Evolutionary conservation across 139 green algal species (phyloP).

Genomic region (Asterochloris erici): DNA sequence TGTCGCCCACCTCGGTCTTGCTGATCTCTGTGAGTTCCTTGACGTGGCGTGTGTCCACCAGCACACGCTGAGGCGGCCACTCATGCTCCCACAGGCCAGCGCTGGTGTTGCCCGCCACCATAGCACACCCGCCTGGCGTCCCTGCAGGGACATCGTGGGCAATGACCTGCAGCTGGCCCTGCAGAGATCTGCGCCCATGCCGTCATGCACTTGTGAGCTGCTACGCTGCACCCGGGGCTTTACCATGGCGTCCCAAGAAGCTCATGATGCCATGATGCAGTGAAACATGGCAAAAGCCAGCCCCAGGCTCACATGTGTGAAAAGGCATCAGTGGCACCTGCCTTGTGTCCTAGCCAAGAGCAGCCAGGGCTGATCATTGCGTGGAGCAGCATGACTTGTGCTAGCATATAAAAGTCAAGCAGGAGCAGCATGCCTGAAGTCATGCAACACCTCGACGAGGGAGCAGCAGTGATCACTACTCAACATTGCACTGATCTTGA

Average conservation of each 20-base stretch:
- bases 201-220: not conserved
- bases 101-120: slow-evolving; percentile 56
- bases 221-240: not conserved
- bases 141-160: not conserved
- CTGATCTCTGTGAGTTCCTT: slow-evolving; percentile 2
- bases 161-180: slow-evolving; percentile 28
- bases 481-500: too few relatives aligned
- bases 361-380: too few relatives aligned
- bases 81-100: slow-evolving; percentile 53
- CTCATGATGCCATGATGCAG: not conserved
- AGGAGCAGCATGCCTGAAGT: too few relatives aligned
- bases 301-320: not conserved
- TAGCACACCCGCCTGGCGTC: slow-evolving; percentile 12
- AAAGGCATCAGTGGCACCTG: not conserved
- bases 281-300: not conserved
- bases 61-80: slow-evolving; percentile 20
- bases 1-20: slow-evolving; percentile 19
- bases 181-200: slow-evolving; percentile 9
- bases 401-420: too few relatives aligned
- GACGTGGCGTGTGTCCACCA: slow-evolving; percentile 23
- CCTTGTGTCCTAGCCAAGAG: not conserved
- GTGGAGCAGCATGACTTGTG: too few relatives aligned
- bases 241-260: not conserved
- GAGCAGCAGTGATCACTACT: too few relatives aligned
- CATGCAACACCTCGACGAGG: too few relatives aligned